phyloP scores from a whole-genome alignment of 1,284 basidiomycete species.

The Chondrostereum purpureum region DNA sequence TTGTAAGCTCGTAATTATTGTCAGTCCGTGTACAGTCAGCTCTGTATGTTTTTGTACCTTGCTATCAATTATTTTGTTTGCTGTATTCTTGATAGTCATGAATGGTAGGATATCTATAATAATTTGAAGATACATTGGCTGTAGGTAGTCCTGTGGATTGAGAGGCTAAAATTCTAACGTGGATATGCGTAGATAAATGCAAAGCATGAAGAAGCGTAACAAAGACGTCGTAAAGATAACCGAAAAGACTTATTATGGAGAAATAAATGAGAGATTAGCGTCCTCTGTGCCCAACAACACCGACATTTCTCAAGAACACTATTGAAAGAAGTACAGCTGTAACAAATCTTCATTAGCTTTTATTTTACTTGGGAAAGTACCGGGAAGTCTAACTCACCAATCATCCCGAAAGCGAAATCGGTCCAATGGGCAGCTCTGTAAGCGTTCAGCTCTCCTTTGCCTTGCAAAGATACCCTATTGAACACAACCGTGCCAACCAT shows the following conservation, averaged over 20 bases:
- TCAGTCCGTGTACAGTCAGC: too few species aligned
- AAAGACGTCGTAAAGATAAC: too few species aligned
- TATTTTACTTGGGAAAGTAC: too few species aligned
- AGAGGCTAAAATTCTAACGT: too few species aligned
- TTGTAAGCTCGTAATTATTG: background rate
- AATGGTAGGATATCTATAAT: too few species aligned
- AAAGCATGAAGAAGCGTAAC: too few species aligned
- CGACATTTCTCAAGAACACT: conserved; percentile 52
- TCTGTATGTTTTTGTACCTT: too few species aligned
- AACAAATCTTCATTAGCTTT: too few species aligned
- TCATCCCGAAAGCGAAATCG: conserved; percentile 12
- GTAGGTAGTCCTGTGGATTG: too few species aligned
- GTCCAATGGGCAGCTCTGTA: conserved; percentile 14
- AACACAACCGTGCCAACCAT: conserved; percentile 11
- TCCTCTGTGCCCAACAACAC: conserved; percentile 56
- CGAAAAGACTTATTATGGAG: too few species aligned
- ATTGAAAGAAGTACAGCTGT: conserved; percentile 44
- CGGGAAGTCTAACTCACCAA: conserved; percentile 8
- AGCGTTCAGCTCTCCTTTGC: background rate
- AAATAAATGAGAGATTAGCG: too few species aligned
- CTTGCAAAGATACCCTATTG: conserved; percentile 1
- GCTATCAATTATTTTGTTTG: background rate
- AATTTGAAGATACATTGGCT: conserved; percentile 8
- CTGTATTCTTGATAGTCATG: background rate
- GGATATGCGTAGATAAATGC: too few species aligned